Evolutionary conservation across 306 rosid genomes (phyloP), one percentile per base, ranked within the genome.

Genomic region (Citrullus colocynthis): DNA sequence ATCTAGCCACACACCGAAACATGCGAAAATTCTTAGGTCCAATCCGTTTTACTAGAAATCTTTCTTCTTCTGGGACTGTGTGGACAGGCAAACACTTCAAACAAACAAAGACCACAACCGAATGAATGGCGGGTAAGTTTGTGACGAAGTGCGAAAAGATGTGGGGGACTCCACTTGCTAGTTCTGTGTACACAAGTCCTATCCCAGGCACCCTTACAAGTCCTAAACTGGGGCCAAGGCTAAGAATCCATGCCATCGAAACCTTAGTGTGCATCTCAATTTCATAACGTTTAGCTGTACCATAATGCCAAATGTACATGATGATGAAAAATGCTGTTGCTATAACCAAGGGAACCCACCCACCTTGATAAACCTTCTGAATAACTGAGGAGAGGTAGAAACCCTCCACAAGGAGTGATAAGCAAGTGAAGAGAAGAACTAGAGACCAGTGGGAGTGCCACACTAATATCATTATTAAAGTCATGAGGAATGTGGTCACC

Each of bases 221-320:
- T 82, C 98, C 98, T 84, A 92, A 97, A 86, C 89, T 84, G 36
- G 99, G 97, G 78, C 98, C 99, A 76, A 89, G 82, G 41, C 90
- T 82, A 67, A 96, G 88, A 85, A 96, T 70, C 89, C 84, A 88
- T 86, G 66, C 90, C 91, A 88, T 88, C 60, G 97, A 89, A 79
- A 92, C 90, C 92, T 96, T 92, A 91, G 85, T 90, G 79, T 91
- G 98, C 85, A 82, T 78, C 87, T 96, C 99, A 79, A 80, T 87
- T 57, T 86, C 76, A 83, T 91, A 92, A 80, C 91, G 93, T 81
- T 91, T 96, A 76, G 88, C 85, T 16, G 85, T 83, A 71, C 97
- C 99, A 79, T 92, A 92, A 77, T 96, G 97, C 99, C 99, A 96
- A 42, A 74, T 88, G 60, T 84, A 88, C 97, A 96, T 96, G 64